Evolutionary conservation across 306 rosid species (phyloP), one percentile per base, ranked within the genome.

Genomic region (Citrullus colocynthis): DNA sequence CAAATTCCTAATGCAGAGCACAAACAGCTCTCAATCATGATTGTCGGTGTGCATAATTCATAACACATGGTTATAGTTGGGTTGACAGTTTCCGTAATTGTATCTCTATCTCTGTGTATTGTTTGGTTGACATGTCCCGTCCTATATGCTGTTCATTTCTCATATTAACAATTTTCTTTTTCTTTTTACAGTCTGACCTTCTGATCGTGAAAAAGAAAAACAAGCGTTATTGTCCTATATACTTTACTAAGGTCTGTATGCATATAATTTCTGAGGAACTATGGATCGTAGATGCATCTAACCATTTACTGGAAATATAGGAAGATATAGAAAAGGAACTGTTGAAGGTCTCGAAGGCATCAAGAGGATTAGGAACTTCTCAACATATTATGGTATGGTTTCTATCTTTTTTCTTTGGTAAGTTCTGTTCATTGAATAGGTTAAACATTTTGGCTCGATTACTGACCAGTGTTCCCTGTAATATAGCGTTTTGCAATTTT

Each of bases 281-380:
- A 3, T 41, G 16, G 44, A 76, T 74, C 15, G 5, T 42, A 15
- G 49, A 78, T 74, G 69, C 65, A 12, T 75, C 74, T 59, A 52
- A 64, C 51, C 67, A 64, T 55, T 55, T 60, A 21, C 65, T 82
- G 79, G 65, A 57, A 78, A 74, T 65, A 76, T 89, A 95, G 98
- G 98, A 95, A 85, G 98, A 95, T 86, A 86, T 95, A 44, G 97
- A 92, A 80, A 91, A 85, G 62, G 97, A 92, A 80, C 86, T 95
- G 76, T 85, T 87, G 55, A 89, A 82, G 81, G 90, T 95, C 74
- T 85, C 97, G 61, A 89, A 88, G 77, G 80, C 88, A 79, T 80
- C 93, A 60, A 86, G 85, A 86, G 97, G 93, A 80, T 76, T 79
- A 13, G 91, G 91, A 60, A 82, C 84, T 75, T 92, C 93, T 85